A percentile compares a stretch with the other conserved stretches of the same genome.
phyloP scores from a whole-genome alignment of 23 red algal genomes.

The Agarophyton chilense region DNA sequence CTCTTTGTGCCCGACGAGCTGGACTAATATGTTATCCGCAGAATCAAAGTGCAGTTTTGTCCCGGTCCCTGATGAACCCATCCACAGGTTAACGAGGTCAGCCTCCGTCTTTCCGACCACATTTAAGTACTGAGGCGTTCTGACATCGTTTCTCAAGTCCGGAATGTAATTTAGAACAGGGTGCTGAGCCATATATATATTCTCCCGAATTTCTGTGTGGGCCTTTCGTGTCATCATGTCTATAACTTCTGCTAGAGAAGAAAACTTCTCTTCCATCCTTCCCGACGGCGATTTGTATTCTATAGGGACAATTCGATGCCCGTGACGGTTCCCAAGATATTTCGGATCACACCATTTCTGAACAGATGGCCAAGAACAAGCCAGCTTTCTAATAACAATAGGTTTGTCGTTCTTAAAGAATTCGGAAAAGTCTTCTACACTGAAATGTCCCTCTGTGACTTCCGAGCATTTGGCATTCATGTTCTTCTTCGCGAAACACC shows the following conservation, averaged over 20 bases:
- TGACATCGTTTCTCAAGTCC: constrained; percentile 42
- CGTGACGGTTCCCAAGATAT: constrained; percentile 37
- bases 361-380: constrained; percentile 30
- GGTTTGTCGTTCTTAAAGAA: constrained; percentile 48
- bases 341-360: constrained; percentile 30
- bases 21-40: constrained; percentile 75
- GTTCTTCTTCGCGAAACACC: not conserved
- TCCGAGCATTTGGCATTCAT: constrained; percentile 15
- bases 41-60: constrained; percentile 78
- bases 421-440: not conserved
- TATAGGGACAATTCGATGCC: constrained; percentile 71
- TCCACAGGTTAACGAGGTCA: constrained; percentile 71
- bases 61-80: constrained; percentile 63
- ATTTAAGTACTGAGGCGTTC: constrained; percentile 47
- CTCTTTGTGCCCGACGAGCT: constrained; percentile 72
- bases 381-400: constrained; percentile 40
- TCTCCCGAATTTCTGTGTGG: not conserved
- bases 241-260: constrained; percentile 41
- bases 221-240: constrained; percentile 20
- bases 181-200: constrained; percentile 83
- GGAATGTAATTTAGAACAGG: constrained; percentile 68
- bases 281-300: constrained; percentile 7
- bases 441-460: not conserved
- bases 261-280: constrained; percentile 40
- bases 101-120: constrained; percentile 1